Evolutionary conservation across 2,329 filamentous ascomycete genomes (phyloP).

Genomic region (Phyllosticta paracitricarpa): DNA sequence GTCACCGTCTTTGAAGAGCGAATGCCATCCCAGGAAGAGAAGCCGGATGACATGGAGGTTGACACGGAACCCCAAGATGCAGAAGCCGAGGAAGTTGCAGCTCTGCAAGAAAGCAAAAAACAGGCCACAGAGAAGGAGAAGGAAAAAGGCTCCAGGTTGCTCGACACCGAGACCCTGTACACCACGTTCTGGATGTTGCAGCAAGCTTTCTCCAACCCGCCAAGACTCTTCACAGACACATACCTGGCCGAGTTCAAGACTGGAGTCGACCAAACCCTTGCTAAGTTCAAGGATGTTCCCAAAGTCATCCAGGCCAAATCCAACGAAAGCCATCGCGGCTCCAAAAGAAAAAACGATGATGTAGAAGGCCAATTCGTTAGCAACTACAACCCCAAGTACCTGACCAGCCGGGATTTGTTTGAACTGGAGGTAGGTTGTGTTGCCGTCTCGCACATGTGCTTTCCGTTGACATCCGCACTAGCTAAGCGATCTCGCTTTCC

Average conservation of each 20-base stretch:
- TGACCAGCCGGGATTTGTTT: slow-evolving; percentile 95
- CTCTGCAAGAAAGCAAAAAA: slow-evolving; percentile 29
- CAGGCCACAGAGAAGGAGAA: slow-evolving; percentile 31
- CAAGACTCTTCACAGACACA: slow-evolving; percentile 61
- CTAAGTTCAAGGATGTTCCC: slow-evolving; percentile 64
- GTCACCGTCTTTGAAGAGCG: slow-evolving; percentile 70
- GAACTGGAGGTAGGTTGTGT: slow-evolving; percentile 64
- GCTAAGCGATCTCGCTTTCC: slow-evolving; percentile 90
- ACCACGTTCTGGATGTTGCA: slow-evolving; percentile 92
- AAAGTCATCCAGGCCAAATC: slow-evolving; percentile 59
- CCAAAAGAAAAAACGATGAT: slow-evolving; percentile 60
- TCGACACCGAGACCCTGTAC: slow-evolving; percentile 68
- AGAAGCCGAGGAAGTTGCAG: slow-evolving; percentile 36
- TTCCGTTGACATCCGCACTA: slow-evolving; percentile 28
- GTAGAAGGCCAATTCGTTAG: slow-evolving; percentile 55
- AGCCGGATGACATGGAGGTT: slow-evolving; percentile 54
- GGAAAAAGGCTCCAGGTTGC: slow-evolving; percentile 30
- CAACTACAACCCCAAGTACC: slow-evolving; percentile 92
- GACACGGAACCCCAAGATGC: slow-evolving; percentile 38
- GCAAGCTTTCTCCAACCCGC: slow-evolving; percentile 82
- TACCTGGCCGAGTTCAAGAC: slow-evolving; percentile 58
- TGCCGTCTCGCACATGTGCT: not conserved
- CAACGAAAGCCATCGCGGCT: slow-evolving; percentile 37
- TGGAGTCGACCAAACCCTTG: slow-evolving; percentile 52
- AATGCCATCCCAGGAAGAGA: slow-evolving; percentile 25